Conservation (phyloP, 768 basidiomycete genomes). For the Phylloporus sp. region DNA sequence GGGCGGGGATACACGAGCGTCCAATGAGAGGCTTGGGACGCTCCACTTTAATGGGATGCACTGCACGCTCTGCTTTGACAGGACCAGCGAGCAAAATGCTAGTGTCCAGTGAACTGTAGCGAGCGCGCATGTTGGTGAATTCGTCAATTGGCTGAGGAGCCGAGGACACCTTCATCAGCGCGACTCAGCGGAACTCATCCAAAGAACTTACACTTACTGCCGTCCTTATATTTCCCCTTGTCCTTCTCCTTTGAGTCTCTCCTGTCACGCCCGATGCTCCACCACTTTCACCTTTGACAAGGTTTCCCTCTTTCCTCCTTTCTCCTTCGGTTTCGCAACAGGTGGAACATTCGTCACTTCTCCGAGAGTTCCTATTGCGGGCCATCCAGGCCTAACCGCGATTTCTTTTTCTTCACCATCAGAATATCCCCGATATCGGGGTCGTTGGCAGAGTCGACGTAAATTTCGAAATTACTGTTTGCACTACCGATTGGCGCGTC, state of each 20-base stretch:
- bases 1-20: slow-evolving; percentile 17
- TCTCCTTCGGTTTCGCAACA: slow-evolving; percentile 29
- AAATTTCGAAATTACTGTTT: slow-evolving; percentile 61
- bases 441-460: slow-evolving; percentile 61
- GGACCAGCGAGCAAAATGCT: slow-evolving; percentile 33
- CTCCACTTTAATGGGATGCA: slow-evolving; percentile 16
- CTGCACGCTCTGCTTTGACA: too few species aligned
- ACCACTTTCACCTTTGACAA: slow-evolving; percentile 58
- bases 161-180: slow-evolving; percentile 18
- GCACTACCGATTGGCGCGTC: slow-evolving; percentile 18
- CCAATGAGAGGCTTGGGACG: slow-evolving; percentile 12
- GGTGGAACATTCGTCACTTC: slow-evolving; percentile 59
- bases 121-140: slow-evolving; percentile 37
- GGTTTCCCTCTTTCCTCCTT: slow-evolving; percentile 32
- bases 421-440: slow-evolving; percentile 66
- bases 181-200: neutral
- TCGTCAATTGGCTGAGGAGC: slow-evolving; percentile 44
- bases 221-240: slow-evolving; percentile 34
- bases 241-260: slow-evolving; percentile 72
- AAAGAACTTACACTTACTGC: slow-evolving; percentile 30
- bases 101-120: slow-evolving; percentile 64
- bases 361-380: slow-evolving; percentile 48
- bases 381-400: slow-evolving; percentile 55
- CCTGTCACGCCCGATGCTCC: slow-evolving; percentile 73
- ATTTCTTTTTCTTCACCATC: slow-evolving; percentile 76